Evolutionary conservation across 2,329 filamentous ascomycete species (phyloP).

Genomic region (Myriosclerotinia curreyana): DNA sequence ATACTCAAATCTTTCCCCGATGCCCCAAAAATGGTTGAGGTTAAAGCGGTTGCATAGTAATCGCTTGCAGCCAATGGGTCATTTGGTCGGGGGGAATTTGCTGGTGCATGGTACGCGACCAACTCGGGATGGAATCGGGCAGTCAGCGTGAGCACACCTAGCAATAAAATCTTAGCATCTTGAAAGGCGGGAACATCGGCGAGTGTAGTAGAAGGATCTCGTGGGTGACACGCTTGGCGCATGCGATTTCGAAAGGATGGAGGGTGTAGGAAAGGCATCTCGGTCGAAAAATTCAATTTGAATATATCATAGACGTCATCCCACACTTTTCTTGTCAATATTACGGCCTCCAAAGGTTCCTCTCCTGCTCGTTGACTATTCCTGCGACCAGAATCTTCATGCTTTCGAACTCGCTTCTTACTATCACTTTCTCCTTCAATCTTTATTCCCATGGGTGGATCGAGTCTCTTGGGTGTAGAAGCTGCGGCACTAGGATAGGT

Average conservation of each 20-base stretch:
- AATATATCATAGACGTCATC: constrained; percentile 67
- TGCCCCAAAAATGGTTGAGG: constrained; percentile 47
- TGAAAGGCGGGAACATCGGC: constrained; percentile 33
- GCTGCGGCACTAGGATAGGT: constrained; percentile 57
- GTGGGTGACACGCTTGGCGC: constrained; percentile 43
- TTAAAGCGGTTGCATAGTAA: constrained; percentile 61
- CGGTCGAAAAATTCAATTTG: constrained; percentile 67
- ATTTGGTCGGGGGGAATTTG: constrained; percentile 24
- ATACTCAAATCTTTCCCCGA: constrained; percentile 48
- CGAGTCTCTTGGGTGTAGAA: constrained; percentile 34
- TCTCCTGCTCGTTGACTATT: constrained; percentile 45
- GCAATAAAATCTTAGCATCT: constrained; percentile 56
- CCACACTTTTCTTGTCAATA: constrained; percentile 65
- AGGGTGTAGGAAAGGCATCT: constrained; percentile 68
- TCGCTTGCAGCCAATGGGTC: constrained; percentile 59
- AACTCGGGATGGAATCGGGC: constrained; percentile 64
- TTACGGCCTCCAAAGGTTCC: constrained; percentile 59
- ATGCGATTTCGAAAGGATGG: constrained; percentile 58
- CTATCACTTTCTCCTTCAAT: constrained; percentile 45
- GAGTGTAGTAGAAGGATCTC: constrained; percentile 30
- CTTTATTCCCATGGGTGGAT: constrained; percentile 34
- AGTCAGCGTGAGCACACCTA: constrained; percentile 67
- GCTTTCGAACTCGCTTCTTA: constrained; percentile 43
- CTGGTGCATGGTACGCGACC: constrained; percentile 46
- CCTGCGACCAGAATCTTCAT: constrained; percentile 41